Evolutionary conservation across 805 yeast genomes (phyloP).

Genomic region (Starmerella vaccinii): DNA sequence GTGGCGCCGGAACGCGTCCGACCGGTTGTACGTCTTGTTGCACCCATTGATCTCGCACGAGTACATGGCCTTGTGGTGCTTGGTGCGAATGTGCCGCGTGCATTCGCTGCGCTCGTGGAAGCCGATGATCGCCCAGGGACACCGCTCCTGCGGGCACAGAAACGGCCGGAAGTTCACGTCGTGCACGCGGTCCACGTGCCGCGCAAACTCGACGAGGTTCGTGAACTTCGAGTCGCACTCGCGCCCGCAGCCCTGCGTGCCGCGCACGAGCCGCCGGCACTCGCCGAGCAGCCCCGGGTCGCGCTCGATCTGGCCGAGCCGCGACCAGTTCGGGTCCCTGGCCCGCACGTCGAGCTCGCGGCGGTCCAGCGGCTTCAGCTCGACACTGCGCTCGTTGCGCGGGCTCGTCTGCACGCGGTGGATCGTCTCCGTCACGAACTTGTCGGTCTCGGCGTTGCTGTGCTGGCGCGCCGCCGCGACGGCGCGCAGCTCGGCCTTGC

Average conservation of each 20-base stretch:
- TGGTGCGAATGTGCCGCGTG: slow-evolving; percentile 22
- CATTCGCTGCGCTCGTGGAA: slow-evolving; percentile 24
- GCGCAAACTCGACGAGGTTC: slow-evolving; percentile 14
- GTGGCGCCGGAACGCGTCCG: slow-evolving; percentile 22
- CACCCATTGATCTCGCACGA: slow-evolving; percentile 19
- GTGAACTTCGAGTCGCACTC: slow-evolving; percentile 20
- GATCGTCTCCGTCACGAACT: slow-evolving; percentile 19
- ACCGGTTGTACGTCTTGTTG: slow-evolving; percentile 19
- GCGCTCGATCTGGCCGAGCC: slow-evolving; percentile 7
- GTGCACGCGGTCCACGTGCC: slow-evolving; percentile 18
- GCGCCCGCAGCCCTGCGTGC: slow-evolving; percentile 23
- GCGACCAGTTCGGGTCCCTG: slow-evolving; percentile 14
- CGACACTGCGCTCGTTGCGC: slow-evolving; percentile 7
- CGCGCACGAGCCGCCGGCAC: slow-evolving; percentile 20
- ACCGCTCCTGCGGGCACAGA: slow-evolving; percentile 16
- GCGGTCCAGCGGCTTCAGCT: slow-evolving; percentile 19
- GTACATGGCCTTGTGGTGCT: slow-evolving; percentile 23
- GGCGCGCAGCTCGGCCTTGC: slow-evolving; percentile 8
- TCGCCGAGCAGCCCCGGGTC: slow-evolving; percentile 15
- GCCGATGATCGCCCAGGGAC: slow-evolving; percentile 22
- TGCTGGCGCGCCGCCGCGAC: neutral
- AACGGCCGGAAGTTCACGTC: slow-evolving; percentile 19
- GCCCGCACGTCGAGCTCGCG: slow-evolving; percentile 1
- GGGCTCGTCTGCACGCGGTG: slow-evolving; percentile 16
- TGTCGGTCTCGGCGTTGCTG: slow-evolving; percentile 14